These are phyloP conservation scores for Omphalea diandra DNA, from an alignment of 441 rosid genomes.

Conservation along the genomic window DNA sequence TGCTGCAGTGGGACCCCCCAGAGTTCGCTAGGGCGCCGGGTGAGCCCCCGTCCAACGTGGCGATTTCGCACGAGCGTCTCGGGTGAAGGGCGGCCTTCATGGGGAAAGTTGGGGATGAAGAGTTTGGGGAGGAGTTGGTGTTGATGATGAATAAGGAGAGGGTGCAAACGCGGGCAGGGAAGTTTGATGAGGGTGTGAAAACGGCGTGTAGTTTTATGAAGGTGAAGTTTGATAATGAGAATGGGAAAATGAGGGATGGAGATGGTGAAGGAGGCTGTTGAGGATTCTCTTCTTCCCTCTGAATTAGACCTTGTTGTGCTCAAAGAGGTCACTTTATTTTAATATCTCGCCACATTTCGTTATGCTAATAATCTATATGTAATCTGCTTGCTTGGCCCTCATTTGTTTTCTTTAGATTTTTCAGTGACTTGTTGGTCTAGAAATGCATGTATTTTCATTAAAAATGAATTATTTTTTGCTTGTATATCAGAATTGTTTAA, in stretches of 20 bases:
- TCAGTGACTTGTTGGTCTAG: too few relatives aligned
- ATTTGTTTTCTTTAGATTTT: neutral
- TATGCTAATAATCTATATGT: too few relatives aligned
- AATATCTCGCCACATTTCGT: too few relatives aligned
- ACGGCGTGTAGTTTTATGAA: slow-evolving; percentile 65
- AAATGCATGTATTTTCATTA: too few relatives aligned
- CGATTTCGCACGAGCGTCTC: slow-evolving; percentile 71
- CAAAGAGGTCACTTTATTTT: too few relatives aligned
- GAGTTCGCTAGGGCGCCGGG: slow-evolving; percentile 93
- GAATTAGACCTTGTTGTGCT: slow-evolving; percentile 75
- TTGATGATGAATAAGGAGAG: slow-evolving; percentile 79
- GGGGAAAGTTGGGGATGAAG: slow-evolving; percentile 92
- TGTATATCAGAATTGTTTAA: too few relatives aligned
- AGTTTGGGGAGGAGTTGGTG: slow-evolving; percentile 71
- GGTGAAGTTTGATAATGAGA: slow-evolving; percentile 54
- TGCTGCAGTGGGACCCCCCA: slow-evolving; percentile 95
- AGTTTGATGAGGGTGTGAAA: slow-evolving; percentile 51
- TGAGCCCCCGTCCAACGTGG: slow-evolving; percentile 94
- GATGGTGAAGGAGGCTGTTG: slow-evolving; percentile 66
- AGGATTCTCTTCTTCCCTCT: slow-evolving; percentile 63
- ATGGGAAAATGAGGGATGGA: slow-evolving; percentile 71
- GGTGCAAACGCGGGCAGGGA: slow-evolving; percentile 82
- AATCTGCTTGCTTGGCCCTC: neutral
- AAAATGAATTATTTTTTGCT: too few relatives aligned
- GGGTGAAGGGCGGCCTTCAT: slow-evolving; percentile 81